Percentiles rank a stretch among this genome's conserved stretches.
These are phyloP conservation scores for Sphagnum tenellum DNA, from an alignment of 225 moss, liverwort and hornwort genomes.

Conservation along the genomic window DNA sequence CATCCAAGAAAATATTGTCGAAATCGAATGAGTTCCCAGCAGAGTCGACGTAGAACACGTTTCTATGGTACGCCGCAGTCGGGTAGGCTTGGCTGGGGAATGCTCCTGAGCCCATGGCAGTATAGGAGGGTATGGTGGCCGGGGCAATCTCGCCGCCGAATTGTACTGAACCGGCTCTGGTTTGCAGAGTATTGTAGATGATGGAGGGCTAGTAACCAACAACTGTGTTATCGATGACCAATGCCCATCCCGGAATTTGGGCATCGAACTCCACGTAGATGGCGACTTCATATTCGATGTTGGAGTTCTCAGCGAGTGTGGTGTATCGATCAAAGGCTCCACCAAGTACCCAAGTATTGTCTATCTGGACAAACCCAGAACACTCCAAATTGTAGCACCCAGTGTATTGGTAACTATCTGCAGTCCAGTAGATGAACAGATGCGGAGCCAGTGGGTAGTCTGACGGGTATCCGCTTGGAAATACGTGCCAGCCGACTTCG, in stretches of 20 bases:
- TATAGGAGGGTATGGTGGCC: neutral
- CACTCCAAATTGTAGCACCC: slow-evolving; percentile 31
- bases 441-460: slow-evolving; percentile 5
- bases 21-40: neutral
- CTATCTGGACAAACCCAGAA: slow-evolving; percentile 29
- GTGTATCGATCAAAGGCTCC: slow-evolving; percentile 12
- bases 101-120: slow-evolving; percentile 11
- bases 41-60: neutral
- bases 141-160: slow-evolving; percentile 7
- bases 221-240: slow-evolving; percentile 2
- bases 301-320: neutral
- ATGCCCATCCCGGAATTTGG: slow-evolving; percentile 3
- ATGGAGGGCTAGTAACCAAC: slow-evolving; percentile 10
- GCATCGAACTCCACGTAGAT: slow-evolving; percentile 3
- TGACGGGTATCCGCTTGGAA: neutral
- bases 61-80: slow-evolving; percentile 6
- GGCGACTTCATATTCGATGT: slow-evolving; percentile 2
- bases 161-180: slow-evolving; percentile 4
- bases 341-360: slow-evolving; percentile 16
- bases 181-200: slow-evolving; percentile 3
- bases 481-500: slow-evolving; percentile 12
- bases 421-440: slow-evolving; percentile 18
- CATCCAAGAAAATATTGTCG: neutral
- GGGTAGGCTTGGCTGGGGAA: slow-evolving; percentile 1
- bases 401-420: slow-evolving; percentile 7